phyloP scores from a whole-genome alignment of 352 stramenopile species.

The Globisporangium heterothallicum region DNA sequence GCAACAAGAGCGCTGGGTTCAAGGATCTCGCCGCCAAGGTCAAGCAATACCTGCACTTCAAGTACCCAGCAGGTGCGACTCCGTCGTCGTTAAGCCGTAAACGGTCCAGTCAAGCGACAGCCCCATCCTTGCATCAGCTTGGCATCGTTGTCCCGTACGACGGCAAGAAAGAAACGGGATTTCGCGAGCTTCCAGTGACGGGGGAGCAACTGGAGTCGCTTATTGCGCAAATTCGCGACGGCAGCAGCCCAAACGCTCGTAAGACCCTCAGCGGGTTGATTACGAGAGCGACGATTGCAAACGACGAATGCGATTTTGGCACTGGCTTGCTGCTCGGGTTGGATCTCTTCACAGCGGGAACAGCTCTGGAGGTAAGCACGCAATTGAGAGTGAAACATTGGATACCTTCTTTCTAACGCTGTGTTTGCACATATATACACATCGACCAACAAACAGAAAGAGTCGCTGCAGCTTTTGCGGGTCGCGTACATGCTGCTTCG shows the following conservation, averaged over 20 bases:
- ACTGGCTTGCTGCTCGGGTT: slow-evolving; percentile 55
- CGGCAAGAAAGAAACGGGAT: slow-evolving; percentile 43
- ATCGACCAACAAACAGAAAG: no score
- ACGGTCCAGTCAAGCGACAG: slow-evolving; percentile 23
- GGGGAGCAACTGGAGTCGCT: slow-evolving; percentile 28
- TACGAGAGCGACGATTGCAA: slow-evolving; percentile 59
- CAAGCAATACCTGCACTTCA: not conserved
- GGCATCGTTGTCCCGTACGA: slow-evolving; percentile 52
- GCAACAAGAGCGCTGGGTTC: not conserved
- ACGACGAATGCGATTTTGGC: slow-evolving; percentile 69
- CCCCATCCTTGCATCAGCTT: slow-evolving; percentile 32
- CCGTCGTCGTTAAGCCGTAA: slow-evolving; percentile 19
- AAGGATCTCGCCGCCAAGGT: slow-evolving; percentile 1
- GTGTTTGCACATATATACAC: not conserved
- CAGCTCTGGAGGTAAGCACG: slow-evolving; percentile 27
- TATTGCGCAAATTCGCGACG: slow-evolving; percentile 18
- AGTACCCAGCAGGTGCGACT: slow-evolving; percentile 5
- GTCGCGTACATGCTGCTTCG: slow-evolving; percentile 48
- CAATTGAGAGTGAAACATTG: no score
- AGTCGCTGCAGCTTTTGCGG: slow-evolving; percentile 19
- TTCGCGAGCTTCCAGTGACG: slow-evolving; percentile 41
- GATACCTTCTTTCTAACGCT: not conserved
- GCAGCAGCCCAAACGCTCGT: slow-evolving; percentile 16
- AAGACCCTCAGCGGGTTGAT: slow-evolving; percentile 47
- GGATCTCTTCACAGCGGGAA: slow-evolving; percentile 45